Conservation (phyloP, 202 grass and related monocot species). For the Saccharum hybrid region DNA sequence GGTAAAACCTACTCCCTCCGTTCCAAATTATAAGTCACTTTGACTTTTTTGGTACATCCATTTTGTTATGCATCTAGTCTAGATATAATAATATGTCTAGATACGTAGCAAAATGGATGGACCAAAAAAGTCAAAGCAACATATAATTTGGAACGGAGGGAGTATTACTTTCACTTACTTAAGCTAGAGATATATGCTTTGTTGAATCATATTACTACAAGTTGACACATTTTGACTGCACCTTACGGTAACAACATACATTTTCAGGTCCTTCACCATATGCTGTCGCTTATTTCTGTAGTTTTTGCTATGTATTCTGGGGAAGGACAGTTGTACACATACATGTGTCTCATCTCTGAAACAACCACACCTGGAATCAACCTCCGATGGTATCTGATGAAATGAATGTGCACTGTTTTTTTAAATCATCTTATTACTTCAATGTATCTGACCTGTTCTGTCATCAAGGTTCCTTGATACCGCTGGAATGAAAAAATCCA, state of each 20-base stretch:
- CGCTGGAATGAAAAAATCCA: slow-evolving; percentile 94
- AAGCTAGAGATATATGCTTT: neutral
- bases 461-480: slow-evolving; percentile 94
- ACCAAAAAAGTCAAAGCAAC: no score
- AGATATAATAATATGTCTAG: no score
- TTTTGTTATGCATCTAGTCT: no score
- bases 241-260: neutral
- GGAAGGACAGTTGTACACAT: slow-evolving; percentile 94
- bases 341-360: slow-evolving; percentile 99
- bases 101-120: no score
- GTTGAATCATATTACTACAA: neutral
- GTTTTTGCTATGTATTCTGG: slow-evolving; percentile 76
- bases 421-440: slow-evolving; percentile 9
- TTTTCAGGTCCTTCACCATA: slow-evolving; percentile 90
- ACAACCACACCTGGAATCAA: slow-evolving; percentile 97
- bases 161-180: neutral
- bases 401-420: slow-evolving; percentile 29
- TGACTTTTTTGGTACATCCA: no score
- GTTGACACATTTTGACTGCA: neutral
- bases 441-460: slow-evolving; percentile 45
- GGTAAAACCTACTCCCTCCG: neutral
- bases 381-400: slow-evolving; percentile 83
- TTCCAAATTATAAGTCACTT: no score
- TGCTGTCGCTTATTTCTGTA: slow-evolving; percentile 77
- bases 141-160: no score